A percentile compares a stretch with the other conserved stretches of the same genome.
Evolutionary conservation across 78 protist genomes (phyloP).

Genomic region (Abeoforma whisleri): DNA sequence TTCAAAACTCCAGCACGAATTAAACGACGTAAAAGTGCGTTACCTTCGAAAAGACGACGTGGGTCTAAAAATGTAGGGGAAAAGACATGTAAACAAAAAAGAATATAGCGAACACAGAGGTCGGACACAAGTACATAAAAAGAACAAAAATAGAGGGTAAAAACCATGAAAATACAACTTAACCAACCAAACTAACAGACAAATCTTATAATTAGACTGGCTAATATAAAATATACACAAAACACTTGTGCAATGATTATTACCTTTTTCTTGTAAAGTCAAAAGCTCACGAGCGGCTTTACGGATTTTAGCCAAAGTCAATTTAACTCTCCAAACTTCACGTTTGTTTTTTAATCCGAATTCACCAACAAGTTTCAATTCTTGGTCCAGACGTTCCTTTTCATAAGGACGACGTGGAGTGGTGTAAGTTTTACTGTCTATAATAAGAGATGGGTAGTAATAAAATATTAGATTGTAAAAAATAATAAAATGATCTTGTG

Average conservation of each 20-base stretch:
- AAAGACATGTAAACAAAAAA: too few species aligned
- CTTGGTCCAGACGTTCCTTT: slow-evolving; percentile 94
- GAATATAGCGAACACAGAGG: not conserved
- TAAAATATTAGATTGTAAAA: too few species aligned
- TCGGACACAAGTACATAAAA: not conserved
- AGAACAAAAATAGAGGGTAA: not conserved
- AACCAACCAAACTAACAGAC: not conserved
- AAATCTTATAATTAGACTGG: too few species aligned
- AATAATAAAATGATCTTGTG: too few species aligned
- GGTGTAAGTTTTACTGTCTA: slow-evolving; percentile 67
- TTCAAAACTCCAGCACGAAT: slow-evolving; percentile 86
- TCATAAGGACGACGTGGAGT: slow-evolving; percentile 98
- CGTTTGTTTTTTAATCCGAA: slow-evolving; percentile 87
- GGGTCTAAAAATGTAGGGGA: too few species aligned
- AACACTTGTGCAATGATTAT: slow-evolving; percentile 13
- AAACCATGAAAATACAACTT: not conserved
- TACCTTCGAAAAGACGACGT: slow-evolving; percentile 69
- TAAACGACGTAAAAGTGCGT: slow-evolving; percentile 91
- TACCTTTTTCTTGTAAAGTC: slow-evolving; percentile 85
- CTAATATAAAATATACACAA: too few species aligned
- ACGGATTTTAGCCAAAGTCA: slow-evolving; percentile 92
- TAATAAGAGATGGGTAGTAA: too few species aligned
- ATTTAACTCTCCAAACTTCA: slow-evolving; percentile 93
- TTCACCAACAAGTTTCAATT: slow-evolving; percentile 43
- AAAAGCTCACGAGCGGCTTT: slow-evolving; percentile 90